phyloP scores from a whole-genome alignment of 148 eudicot species.

The Fagopyrum homotropicum region DNA sequence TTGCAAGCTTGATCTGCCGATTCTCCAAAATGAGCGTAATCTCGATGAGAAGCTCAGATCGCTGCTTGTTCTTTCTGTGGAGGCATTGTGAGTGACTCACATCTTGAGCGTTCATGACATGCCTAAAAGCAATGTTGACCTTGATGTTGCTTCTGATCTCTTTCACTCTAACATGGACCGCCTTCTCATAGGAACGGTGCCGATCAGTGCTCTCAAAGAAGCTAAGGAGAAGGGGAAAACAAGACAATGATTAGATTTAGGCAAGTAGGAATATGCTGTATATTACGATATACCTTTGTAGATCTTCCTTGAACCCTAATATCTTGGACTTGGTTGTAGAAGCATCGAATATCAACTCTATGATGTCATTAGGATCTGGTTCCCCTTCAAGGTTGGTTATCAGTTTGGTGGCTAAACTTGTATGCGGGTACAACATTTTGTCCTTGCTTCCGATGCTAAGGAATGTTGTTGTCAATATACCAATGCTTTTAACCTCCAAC shows the following conservation, averaged over 20 bases:
- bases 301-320: neutral
- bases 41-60: neutral
- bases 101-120: neutral
- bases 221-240: neutral
- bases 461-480: neutral
- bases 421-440: neutral
- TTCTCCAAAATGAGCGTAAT: neutral
- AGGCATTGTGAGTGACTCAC: neutral
- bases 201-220: neutral
- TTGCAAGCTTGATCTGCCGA: neutral
- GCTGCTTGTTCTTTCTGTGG: neutral
- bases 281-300: neutral
- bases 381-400: neutral
- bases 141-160: neutral
- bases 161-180: neutral
- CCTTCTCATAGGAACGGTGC: neutral
- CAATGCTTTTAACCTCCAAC: neutral
- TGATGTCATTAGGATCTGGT: neutral
- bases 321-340: neutral
- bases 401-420: neutral
- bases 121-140: neutral
- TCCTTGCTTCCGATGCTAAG: neutral
- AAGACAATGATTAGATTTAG: too few species aligned
- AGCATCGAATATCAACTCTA: neutral
- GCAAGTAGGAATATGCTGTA: too few species aligned